Conservation (phyloP, 2,329 filamentous ascomycete genomes). For the Fonsecaea monophora region DNA sequence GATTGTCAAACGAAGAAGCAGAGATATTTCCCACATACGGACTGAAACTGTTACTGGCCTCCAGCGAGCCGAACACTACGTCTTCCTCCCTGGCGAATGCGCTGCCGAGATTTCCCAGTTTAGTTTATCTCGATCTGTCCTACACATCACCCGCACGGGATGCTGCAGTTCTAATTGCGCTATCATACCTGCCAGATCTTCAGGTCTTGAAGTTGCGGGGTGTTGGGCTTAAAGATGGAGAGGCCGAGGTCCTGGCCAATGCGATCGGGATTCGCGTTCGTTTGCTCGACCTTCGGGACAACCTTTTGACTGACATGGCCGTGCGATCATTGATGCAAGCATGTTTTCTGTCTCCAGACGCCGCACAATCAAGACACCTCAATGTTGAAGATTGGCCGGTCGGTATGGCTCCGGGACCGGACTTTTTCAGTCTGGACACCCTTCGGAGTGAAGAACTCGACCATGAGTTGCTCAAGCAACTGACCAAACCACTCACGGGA, state of each 20-base stretch:
- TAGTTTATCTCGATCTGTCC: constrained; percentile 66
- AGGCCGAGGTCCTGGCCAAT: constrained; percentile 59
- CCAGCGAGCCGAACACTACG: constrained; percentile 65
- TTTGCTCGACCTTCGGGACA: constrained; percentile 64
- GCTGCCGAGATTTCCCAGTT: constrained; percentile 59
- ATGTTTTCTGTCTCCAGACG: constrained; percentile 52
- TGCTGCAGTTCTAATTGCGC: constrained; percentile 55
- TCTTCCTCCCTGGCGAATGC: constrained; percentile 60
- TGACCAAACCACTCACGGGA: constrained; percentile 59
- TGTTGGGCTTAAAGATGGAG: constrained; percentile 60
- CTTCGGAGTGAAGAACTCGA: constrained; percentile 59
- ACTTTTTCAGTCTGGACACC: constrained; percentile 48
- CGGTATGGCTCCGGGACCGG: constrained; percentile 46
- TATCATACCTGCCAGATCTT: constrained; percentile 57
- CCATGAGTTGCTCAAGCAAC: constrained; percentile 56
- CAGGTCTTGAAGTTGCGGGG: constrained; percentile 64
- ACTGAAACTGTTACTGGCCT: constrained; percentile 63
- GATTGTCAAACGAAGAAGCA: constrained; percentile 28
- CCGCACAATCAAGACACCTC: constrained; percentile 36
- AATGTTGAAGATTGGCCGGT: constrained; percentile 43
- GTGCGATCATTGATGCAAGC: constrained; percentile 59
- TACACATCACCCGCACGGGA: constrained; percentile 59
- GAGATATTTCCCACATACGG: constrained; percentile 47
- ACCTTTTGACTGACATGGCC: constrained; percentile 63
- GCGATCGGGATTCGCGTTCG: constrained; percentile 61